Evolutionary conservation across 2,329 filamentous ascomycete species (phyloP).

Genomic region (Aulographum hederae): DNA sequence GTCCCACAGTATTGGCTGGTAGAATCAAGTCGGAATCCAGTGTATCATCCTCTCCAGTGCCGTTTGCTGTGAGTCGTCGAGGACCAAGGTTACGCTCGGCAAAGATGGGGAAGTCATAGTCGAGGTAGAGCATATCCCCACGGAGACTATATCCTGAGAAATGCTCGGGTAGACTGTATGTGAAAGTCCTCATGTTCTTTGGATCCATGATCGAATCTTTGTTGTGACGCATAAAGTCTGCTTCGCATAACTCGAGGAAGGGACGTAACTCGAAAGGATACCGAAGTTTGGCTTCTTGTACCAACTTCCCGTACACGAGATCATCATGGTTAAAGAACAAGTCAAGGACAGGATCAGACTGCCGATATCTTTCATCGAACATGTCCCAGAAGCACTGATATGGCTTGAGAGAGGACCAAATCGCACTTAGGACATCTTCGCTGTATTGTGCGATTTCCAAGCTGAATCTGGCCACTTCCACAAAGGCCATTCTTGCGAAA

Average conservation of each 20-base stretch:
- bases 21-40: conserved; percentile 20
- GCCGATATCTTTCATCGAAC: neutral
- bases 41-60: neutral
- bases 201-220: neutral
- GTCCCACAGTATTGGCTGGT: conserved; percentile 45
- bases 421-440: neutral
- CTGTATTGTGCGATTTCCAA: neutral
- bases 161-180: neutral
- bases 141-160: neutral
- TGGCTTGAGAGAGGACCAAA: neutral
- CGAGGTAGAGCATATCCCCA: too few relatives aligned
- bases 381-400: neutral
- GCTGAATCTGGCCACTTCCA: neutral
- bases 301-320: neutral
- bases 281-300: neutral
- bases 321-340: neutral
- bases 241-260: neutral
- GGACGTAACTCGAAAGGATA: neutral
- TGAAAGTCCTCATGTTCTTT: neutral
- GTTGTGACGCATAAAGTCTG: conserved; percentile 3
- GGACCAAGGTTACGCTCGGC: neutral
- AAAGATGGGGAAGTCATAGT: neutral
- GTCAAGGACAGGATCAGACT: neutral
- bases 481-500: neutral
- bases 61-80: neutral